Percentiles rank a stretch among this genome's conserved stretches.
These are phyloP conservation scores for Posidonia oceanica DNA, from an alignment of 116 monocot genomes.

Conservation along the genomic window DNA sequence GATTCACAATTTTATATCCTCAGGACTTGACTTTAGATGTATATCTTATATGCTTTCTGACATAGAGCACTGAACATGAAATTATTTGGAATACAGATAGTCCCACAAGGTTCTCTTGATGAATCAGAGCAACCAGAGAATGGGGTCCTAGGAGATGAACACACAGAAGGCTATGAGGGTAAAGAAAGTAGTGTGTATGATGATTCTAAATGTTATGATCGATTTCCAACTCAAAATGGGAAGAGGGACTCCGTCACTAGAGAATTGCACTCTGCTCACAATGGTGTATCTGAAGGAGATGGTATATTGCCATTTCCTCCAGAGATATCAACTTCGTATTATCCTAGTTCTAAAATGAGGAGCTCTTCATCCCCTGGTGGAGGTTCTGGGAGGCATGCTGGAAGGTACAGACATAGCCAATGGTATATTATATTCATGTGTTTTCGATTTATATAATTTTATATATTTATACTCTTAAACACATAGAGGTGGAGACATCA, in stretches of 20 bases:
- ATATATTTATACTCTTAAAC: not conserved
- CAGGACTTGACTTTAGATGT: no score
- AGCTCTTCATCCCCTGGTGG: constrained; percentile 26
- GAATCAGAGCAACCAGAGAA: constrained; percentile 38
- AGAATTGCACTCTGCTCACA: constrained; percentile 5
- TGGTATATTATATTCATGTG: not conserved
- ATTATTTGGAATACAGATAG: constrained; percentile 47
- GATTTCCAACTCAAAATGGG: constrained; percentile 10
- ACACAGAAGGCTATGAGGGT: constrained; percentile 7
- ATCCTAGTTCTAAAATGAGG: constrained; percentile 25
- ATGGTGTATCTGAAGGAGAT: constrained; percentile 13
- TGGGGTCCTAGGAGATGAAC: constrained; percentile 17
- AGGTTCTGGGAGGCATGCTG: constrained; percentile 13
- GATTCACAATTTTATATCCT: not conserved
- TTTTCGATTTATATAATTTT: not conserved
- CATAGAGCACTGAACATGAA: not conserved
- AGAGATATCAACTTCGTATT: constrained; percentile 18
- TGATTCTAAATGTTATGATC: constrained; percentile 20
- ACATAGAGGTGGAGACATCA: not conserved
- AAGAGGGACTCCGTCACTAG: constrained; percentile 3
- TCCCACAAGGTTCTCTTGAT: constrained; percentile 46
- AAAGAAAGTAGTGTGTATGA: constrained; percentile 17
- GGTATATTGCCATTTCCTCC: constrained; percentile 19
- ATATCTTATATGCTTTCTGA: not conserved
- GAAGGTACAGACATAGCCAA: constrained; percentile 37